Conservation (phyloP, 805 yeast genomes). For the Yarrowia sp. region DNA sequence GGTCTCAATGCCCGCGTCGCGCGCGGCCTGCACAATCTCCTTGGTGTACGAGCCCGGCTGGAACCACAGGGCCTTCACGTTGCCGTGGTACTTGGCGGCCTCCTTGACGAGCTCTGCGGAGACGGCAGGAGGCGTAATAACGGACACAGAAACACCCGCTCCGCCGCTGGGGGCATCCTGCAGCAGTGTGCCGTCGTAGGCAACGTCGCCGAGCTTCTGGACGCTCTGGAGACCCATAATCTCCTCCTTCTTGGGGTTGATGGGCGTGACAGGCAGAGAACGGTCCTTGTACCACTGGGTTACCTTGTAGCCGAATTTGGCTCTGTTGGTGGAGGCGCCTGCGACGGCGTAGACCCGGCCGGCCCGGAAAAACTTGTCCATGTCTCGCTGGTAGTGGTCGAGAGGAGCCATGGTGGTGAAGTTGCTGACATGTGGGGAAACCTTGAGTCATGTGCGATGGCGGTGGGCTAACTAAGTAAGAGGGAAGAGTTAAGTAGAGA, state of each 20-base stretch:
- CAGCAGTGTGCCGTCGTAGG: constrained; percentile 27
- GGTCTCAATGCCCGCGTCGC: constrained; percentile 29
- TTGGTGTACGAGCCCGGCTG: constrained; percentile 77
- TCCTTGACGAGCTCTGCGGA: constrained; percentile 49
- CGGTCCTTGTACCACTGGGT: constrained; percentile 63
- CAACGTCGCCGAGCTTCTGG: constrained; percentile 32
- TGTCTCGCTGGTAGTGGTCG: constrained; percentile 23
- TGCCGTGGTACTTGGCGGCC: constrained; percentile 37
- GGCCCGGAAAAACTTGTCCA: constrained; percentile 50
- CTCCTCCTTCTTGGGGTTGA: constrained; percentile 55
- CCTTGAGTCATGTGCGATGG: too few relatives aligned
- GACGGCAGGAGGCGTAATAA: constrained; percentile 72
- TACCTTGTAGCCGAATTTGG: constrained; percentile 69
- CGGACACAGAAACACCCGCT: constrained; percentile 52
- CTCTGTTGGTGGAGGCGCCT: constrained; percentile 66
- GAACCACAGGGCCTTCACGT: constrained; percentile 67
- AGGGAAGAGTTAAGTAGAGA: too few relatives aligned
- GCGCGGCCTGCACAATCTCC: constrained; percentile 44
- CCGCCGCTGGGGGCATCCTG: constrained; percentile 30
- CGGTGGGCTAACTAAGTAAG: too few relatives aligned
- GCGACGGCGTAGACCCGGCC: constrained; percentile 58
- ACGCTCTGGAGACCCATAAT: constrained; percentile 49
- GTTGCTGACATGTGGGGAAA: too few relatives aligned
- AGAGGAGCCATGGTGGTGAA: constrained; percentile 4
- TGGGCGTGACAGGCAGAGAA: constrained; percentile 58